Conservation (phyloP, 2,329 filamentous ascomycete species). For the Thelonectria discophora region DNA sequence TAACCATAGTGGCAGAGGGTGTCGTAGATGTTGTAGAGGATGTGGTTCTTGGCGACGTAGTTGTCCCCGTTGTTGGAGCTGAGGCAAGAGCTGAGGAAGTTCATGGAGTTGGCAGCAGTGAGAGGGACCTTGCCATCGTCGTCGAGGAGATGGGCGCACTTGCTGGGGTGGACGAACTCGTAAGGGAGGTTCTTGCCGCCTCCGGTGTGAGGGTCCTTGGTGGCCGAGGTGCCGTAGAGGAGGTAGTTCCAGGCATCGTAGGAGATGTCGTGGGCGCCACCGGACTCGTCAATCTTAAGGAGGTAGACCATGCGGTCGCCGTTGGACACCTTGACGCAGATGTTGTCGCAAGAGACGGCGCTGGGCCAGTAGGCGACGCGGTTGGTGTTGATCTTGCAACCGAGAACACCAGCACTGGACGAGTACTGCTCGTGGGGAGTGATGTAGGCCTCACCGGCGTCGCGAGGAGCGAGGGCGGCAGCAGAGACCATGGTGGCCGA, state of each 20-base stretch:
- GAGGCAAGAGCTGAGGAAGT: conserved; percentile 60
- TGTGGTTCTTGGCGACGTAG: conserved; percentile 63
- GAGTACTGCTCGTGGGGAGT: conserved; percentile 67
- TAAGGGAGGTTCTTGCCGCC: conserved; percentile 62
- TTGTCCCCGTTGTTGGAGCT: conserved; percentile 54
- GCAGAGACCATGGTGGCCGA: not conserved
- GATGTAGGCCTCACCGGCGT: conserved; percentile 46
- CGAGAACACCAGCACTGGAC: conserved; percentile 65
- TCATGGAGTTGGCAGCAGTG: conserved; percentile 65
- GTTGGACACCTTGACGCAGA: conserved; percentile 64
- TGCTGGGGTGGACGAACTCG: conserved; percentile 56
- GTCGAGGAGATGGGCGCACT: conserved; percentile 61
- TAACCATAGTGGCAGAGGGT: conserved; percentile 58
- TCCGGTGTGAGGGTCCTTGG: conserved; percentile 55
- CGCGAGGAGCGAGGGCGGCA: conserved; percentile 38
- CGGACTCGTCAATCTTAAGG: conserved; percentile 64
- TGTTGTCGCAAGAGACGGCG: conserved; percentile 61
- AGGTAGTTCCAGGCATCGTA: conserved; percentile 72
- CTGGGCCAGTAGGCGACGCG: conserved; percentile 69
- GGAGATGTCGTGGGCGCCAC: conserved; percentile 65
- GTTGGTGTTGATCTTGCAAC: conserved; percentile 69
- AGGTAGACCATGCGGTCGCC: conserved; percentile 63
- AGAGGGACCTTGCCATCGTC: conserved; percentile 61
- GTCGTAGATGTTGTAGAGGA: conserved; percentile 63
- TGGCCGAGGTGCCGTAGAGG: conserved; percentile 58